These are phyloP conservation scores for Bipolaris sorokiniana DNA, from an alignment of 2,329 filamentous ascomycete genomes.

Conservation along the genomic window DNA sequence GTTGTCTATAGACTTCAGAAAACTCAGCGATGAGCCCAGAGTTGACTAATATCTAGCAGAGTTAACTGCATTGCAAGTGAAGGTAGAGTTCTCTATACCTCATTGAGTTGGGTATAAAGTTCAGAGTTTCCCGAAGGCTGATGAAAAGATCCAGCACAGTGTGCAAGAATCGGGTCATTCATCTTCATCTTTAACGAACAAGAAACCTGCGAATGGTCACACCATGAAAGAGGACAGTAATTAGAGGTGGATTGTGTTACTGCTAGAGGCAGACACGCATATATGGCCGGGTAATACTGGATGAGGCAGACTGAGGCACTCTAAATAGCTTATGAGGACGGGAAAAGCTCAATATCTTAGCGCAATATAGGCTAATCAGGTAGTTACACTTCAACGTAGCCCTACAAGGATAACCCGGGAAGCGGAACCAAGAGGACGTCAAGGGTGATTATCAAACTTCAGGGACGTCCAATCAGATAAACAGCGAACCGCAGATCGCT, in stretches of 20 bases:
- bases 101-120: conserved; percentile 1
- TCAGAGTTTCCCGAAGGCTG: conserved; percentile 1
- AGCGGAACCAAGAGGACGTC: conserved; percentile 1
- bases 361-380: neutral
- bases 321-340: neutral
- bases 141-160: neutral
- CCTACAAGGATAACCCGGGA: neutral
- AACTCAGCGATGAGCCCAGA: neutral
- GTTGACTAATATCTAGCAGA: conserved; percentile 1
- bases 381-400: neutral
- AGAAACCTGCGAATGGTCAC: neutral
- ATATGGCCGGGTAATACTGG: conserved; percentile 1
- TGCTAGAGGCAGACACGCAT: neutral
- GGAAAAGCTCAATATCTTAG: neutral
- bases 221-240: neutral
- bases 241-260: neutral
- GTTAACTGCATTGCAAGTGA: neutral
- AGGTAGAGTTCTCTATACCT: conserved; percentile 4
- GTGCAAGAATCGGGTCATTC: neutral
- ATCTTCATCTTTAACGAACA: neutral
- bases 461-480: neutral
- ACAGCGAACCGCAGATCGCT: neutral
- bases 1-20: conserved; percentile 4
- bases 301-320: neutral
- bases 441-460: conserved; percentile 1